Evolutionary conservation across 129 eudicot genomes (phyloP).

Genomic region (Artemisia tridentata): DNA sequence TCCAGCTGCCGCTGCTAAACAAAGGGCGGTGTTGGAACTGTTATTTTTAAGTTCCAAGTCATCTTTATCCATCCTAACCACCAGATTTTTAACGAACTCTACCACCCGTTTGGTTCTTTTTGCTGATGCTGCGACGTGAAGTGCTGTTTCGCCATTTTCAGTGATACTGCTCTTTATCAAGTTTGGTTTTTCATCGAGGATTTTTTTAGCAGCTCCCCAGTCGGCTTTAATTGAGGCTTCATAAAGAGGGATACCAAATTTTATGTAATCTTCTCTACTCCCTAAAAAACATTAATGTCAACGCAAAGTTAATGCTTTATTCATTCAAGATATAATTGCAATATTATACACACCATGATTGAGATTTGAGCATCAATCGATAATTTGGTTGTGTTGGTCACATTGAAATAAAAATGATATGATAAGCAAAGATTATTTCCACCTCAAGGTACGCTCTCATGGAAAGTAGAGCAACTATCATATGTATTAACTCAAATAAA

Average conservation of each 20-base stretch:
- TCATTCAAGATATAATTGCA: no score
- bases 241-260: not conserved
- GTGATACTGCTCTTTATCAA: not conserved
- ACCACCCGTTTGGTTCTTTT: not conserved
- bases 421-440: no score
- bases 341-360: no score
- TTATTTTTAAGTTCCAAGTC: not conserved
- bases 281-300: not conserved
- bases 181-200: not conserved
- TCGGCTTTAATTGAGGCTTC: not conserved
- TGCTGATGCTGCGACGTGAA: not conserved
- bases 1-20: conserved; percentile 1
- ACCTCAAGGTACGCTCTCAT: no score
- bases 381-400: no score
- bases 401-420: no score
- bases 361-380: no score
- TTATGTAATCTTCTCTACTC: not conserved
- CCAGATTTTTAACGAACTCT: not conserved
- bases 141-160: conserved; percentile 2
- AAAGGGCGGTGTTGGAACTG: not conserved
- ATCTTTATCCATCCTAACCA: not conserved
- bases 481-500: no score
- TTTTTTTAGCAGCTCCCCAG: not conserved
- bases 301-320: not conserved
- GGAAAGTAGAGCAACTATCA: no score